Evolutionary conservation across 805 yeast species (phyloP).

Genomic region (Candida easanensis): DNA sequence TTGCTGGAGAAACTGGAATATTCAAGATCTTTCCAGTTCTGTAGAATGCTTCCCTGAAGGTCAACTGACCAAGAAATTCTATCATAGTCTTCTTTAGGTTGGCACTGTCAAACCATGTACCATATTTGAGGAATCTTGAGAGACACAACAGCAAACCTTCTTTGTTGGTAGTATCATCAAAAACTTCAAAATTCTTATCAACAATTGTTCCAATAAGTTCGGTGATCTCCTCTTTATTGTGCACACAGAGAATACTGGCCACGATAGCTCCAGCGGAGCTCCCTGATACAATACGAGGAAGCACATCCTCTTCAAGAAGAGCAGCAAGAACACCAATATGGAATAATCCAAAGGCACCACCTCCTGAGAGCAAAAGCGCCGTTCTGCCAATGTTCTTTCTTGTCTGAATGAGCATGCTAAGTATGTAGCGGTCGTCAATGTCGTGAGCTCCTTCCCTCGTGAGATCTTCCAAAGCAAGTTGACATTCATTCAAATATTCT

Average conservation of each 20-base stretch:
- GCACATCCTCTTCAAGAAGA: constrained; percentile 63
- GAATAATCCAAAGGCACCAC: constrained; percentile 88
- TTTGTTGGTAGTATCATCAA: constrained; percentile 39
- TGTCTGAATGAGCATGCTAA: constrained; percentile 82
- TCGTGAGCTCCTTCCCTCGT: constrained; percentile 24
- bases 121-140: constrained; percentile 69
- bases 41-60: constrained; percentile 92
- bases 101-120: constrained; percentile 82
- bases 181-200: constrained; percentile 45
- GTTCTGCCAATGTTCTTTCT: constrained; percentile 91
- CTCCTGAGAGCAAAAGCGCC: constrained; percentile 93
- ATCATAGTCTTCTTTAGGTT: constrained; percentile 73
- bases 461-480: constrained; percentile 36
- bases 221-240: constrained; percentile 66
- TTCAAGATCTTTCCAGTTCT: constrained; percentile 91
- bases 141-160: constrained; percentile 46
- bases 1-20: constrained; percentile 90
- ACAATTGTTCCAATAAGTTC: constrained; percentile 49
- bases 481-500: constrained; percentile 79
- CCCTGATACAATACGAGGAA: constrained; percentile 90
- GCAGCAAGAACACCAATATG: constrained; percentile 91
- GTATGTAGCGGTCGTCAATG: constrained; percentile 64
- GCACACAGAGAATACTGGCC: constrained; percentile 83
- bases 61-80: constrained; percentile 79
- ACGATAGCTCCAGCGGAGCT: constrained; percentile 95